Base-by-base conservation (phyloP, 2,329 filamentous ascomycete genomes). In the Cercospora brassicicola region DNA sequence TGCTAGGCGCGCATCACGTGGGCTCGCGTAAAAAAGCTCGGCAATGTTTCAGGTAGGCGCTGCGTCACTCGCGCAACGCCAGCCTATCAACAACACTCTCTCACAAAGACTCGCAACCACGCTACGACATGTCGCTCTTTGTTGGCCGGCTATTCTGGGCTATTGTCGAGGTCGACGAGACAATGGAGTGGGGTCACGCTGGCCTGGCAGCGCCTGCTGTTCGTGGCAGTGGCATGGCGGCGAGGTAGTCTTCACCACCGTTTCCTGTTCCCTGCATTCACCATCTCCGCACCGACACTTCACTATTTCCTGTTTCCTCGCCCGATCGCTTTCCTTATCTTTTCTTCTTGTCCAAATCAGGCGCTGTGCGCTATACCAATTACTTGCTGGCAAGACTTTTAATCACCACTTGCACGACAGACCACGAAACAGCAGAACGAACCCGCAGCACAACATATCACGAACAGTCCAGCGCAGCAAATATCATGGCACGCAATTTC, bases 401-500 rank as follows among this genome's bases (percentile, higher is more conserved):
- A 23, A 64, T 53, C 28, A 59, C 15, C 31, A 31, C 18, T 36
- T 45, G 28, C 15, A 48, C 62, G 23, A 59, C 62, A 31, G 9
- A 20, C 13, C 51, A 18, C 61, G 28, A 36, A 31, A 30, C 48
- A 56, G 48, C 45, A 20, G 15, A n/a, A 18, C 23, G 4, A n/a
- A 39, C 13, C 62, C 33, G 26, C 23, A 64, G 18, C 62, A 55
- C 23, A 45, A 31, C 30, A 28, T 30, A 36, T 31, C 62, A 11
- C 36, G n/a, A 10, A 59, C 61, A 39, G 36, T 9, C 4, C 57
- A 7, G n/a, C 62, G 28, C 28, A n/a, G 18, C 48, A 31, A 51
- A 23, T 18, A 64, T 45, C 33, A 71, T 69, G 64, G 28, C 60
- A 7, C 67, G 61, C 31, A 65, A 62, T 39, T 69, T 71, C 26